Percentiles rank a stretch among this genome's conserved stretches.
phyloP scores from a whole-genome alignment of 768 basidiomycete genomes.

The Pulveroboletus frians region DNA sequence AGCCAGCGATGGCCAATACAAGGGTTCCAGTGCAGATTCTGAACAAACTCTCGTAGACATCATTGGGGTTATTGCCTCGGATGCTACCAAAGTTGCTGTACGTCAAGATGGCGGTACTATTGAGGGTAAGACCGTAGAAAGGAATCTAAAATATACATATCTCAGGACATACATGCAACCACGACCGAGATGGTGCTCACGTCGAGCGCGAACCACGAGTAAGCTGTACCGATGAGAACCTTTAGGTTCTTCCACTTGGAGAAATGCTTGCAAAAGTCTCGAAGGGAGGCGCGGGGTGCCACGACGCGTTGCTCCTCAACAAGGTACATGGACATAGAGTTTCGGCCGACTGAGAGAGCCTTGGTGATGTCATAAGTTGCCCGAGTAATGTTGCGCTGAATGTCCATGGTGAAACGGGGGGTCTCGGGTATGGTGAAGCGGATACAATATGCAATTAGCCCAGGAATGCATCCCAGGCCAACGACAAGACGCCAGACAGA shows the following conservation, averaged over 20 bases:
- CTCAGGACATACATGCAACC: neutral
- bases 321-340: conserved; percentile 41
- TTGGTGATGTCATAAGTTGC: conserved; percentile 66
- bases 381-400: conserved; percentile 71
- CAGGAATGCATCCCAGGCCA: conserved; percentile 81
- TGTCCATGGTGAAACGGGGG: conserved; percentile 87
- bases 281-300: conserved; percentile 58
- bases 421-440: conserved; percentile 90
- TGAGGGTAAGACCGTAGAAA: conserved; percentile 84
- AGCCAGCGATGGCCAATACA: conserved; percentile 16
- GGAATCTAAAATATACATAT: conserved; percentile 49
- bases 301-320: conserved; percentile 45
- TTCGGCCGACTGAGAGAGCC: conserved; percentile 46
- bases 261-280: conserved; percentile 67
- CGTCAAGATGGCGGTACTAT: conserved; percentile 67
- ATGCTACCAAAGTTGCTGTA: conserved; percentile 64
- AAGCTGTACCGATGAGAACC: conserved; percentile 69
- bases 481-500: conserved; percentile 81
- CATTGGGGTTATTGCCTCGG: conserved; percentile 4
- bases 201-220: conserved; percentile 89
- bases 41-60: conserved; percentile 23
- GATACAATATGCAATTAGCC: conserved; percentile 75
- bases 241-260: conserved; percentile 72
- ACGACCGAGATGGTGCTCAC: conserved; percentile 35
- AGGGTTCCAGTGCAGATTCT: conserved; percentile 19